Evolutionary conservation across 345 rosid genomes (phyloP).

Genomic region (Rhodamnia rubescens): DNA sequence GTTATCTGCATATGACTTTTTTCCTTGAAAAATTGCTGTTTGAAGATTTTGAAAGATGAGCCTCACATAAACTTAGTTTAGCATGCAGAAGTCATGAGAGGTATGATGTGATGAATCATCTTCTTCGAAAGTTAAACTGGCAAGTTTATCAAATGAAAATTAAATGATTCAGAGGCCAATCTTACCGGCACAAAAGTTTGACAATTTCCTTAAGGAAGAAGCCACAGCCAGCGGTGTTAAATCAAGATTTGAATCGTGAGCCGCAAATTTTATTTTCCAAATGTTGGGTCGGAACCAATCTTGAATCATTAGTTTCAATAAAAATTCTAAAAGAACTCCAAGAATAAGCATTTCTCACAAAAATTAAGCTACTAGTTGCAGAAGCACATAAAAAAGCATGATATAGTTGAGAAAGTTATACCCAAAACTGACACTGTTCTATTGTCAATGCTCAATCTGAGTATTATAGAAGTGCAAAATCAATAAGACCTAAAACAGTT

Average conservation of each 20-base stretch:
- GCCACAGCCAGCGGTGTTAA: no score
- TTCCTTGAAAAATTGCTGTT: not conserved
- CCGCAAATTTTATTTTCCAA: not conserved
- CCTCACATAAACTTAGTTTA: not conserved
- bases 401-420: not conserved
- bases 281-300: not conserved
- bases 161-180: not conserved
- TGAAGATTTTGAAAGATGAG: not conserved
- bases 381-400: not conserved
- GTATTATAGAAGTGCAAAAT: not conserved
- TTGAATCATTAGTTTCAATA: not conserved
- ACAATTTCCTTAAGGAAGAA: not conserved
- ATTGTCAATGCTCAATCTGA: not conserved
- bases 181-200: not conserved
- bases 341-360: not conserved
- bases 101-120: not conserved
- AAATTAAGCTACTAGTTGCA: not conserved
- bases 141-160: not conserved
- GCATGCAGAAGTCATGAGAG: not conserved
- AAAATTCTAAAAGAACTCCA: not conserved
- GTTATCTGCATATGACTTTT: not conserved
- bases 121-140: not conserved
- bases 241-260: not conserved
- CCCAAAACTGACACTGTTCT: not conserved
- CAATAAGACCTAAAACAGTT: not conserved